Base-by-base conservation (phyloP, 805 yeast genomes). In the Wickerhamomyces kurtzmanii region DNA sequence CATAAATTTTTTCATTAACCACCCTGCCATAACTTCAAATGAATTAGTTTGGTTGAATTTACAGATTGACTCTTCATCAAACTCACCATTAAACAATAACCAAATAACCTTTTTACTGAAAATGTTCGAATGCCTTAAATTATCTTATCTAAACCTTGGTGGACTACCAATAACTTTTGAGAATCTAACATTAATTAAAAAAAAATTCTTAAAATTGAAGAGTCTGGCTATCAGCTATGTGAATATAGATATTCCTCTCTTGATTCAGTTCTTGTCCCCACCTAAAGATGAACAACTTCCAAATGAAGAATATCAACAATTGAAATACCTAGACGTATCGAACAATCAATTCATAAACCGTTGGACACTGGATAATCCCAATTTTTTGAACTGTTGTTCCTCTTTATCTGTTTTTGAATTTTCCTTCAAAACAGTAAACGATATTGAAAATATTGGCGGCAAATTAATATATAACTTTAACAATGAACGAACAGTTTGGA, bases 321-420 rank as follows among this genome's bases (percentile, higher is more conserved):
- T 84, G 31, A 64, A 62, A 32, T 76, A 68, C 46, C 52, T 85
- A 15, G 91, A 84, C 47, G 45, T 84, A 12, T 65, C 82, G 9
- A 79, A 79, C 15, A 73, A 76, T 45, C 66, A 71, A 24, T 53
- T 61, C 34, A 55, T 82, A 26, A 71, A 66, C 20, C 56, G 76
- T 31, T 73, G 85, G 75, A 62, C 75, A 1, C 48, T 74, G 8
- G 77, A 71, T 30, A 62, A 62, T 36, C 55, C 63, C 11, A 51
- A 49, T 8, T 49, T 70, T 23, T 51, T 71, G 19, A 57, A 62
- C 15, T 51, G 64, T 27, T 68, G 68, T 24, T 55, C 63, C 4
- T 48, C 61, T n/a, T 56, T 83, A 20, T 56, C 58, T 23, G 79
- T 83, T 4, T 56, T 80, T 34, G 96, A 85, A 49, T 68, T 76